Conservation (phyloP, 2,329 filamentous ascomycete species). For the Colletotrichum australisinense region DNA sequence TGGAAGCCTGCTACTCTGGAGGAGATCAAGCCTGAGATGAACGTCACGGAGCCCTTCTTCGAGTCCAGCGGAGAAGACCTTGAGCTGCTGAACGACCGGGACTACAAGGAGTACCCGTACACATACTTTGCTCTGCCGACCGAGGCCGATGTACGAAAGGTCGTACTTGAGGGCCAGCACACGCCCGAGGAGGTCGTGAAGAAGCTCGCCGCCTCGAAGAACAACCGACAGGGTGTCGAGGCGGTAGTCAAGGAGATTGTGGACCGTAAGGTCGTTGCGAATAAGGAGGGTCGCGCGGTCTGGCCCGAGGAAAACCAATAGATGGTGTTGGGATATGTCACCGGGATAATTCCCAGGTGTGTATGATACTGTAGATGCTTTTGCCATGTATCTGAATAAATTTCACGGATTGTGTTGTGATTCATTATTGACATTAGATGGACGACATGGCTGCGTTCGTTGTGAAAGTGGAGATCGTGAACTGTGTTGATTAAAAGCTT, state of each 20-base stretch:
- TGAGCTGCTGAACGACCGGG: conserved; percentile 68
- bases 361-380: conserved; percentile 35
- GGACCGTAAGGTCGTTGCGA: conserved; percentile 67
- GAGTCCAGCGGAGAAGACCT: conserved; percentile 59
- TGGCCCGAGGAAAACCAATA: conserved; percentile 45
- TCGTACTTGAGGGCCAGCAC: conserved; percentile 53
- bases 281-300: conserved; percentile 54
- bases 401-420: conserved; percentile 7
- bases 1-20: conserved; percentile 83
- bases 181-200: conserved; percentile 70
- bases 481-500: background rate
- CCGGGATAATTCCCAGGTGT: conserved; percentile 16
- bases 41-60: conserved; percentile 78
- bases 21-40: conserved; percentile 67
- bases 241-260: conserved; percentile 78
- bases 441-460: background rate
- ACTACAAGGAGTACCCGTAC: conserved; percentile 82
- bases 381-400: conserved; percentile 30
- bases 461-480: background rate
- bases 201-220: conserved; percentile 69
- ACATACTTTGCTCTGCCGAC: conserved; percentile 76
- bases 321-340: conserved; percentile 9
- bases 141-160: conserved; percentile 68
- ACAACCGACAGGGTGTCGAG: conserved; percentile 75
- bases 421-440: background rate